Conservation (phyloP, 225 moss, liverwort and hornwort genomes). For the Pseudoscleropodium purum region DNA sequence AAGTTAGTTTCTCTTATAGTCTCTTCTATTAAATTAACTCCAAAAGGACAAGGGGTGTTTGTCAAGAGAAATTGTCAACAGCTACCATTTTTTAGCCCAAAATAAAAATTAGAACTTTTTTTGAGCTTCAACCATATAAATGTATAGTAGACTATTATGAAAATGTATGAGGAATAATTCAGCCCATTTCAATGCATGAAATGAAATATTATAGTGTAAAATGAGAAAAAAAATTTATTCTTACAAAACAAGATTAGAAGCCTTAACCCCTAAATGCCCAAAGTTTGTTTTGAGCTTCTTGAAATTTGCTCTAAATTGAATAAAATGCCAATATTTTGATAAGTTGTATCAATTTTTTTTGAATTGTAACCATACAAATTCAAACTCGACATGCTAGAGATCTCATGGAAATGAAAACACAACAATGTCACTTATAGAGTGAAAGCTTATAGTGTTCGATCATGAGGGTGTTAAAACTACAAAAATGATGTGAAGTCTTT, state of each 20-base stretch:
- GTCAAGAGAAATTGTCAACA: not conserved
- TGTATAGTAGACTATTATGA: not conserved
- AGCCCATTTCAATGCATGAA: not conserved
- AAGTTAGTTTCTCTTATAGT: not conserved
- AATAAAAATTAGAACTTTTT: not conserved
- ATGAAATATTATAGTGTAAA: not conserved
- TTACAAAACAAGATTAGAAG: not conserved
- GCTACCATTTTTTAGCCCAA: not conserved
- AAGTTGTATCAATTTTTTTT: no score
- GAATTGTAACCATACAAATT: no score
- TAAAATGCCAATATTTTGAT: no score
- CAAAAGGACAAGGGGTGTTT: not conserved
- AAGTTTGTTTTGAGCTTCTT: no score
- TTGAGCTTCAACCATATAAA: fast-evolving
- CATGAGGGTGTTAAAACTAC: no score
- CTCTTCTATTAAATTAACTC: not conserved
- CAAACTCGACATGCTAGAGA: no score
- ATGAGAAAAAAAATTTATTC: not conserved
- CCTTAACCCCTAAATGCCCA: no score
- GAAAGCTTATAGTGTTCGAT: no score
- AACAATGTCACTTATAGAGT: no score
- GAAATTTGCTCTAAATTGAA: no score
- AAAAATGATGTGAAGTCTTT: no score
- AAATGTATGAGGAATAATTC: not conserved
- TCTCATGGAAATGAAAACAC: no score